phyloP scores from a whole-genome alignment of 2,329 filamentous ascomycete species.

The Hansfordia pulvinata region DNA sequence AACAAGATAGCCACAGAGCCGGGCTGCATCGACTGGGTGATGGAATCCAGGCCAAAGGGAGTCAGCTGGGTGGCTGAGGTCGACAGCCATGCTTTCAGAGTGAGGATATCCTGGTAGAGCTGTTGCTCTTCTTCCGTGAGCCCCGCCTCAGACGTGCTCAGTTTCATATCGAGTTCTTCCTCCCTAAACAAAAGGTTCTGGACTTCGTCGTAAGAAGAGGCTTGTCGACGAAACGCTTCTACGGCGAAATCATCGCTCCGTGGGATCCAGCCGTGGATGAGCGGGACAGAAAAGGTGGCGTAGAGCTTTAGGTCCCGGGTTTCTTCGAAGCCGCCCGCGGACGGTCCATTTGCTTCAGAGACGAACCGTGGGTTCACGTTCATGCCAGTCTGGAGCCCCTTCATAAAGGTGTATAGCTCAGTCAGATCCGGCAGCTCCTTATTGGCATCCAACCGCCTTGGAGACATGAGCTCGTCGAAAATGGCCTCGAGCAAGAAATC shows the following conservation, averaged over 20 bases:
- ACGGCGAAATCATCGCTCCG: slow-evolving; percentile 51
- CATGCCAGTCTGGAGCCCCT: slow-evolving; percentile 88
- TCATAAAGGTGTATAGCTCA: slow-evolving; percentile 77
- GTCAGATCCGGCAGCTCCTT: slow-evolving; percentile 68
- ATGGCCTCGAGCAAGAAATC: slow-evolving; percentile 77
- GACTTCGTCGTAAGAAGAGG: slow-evolving; percentile 79
- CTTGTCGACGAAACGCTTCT: slow-evolving; percentile 57
- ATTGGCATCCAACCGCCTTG: slow-evolving; percentile 47
- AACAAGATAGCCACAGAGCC: slow-evolving; percentile 85
- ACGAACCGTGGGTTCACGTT: slow-evolving; percentile 92
- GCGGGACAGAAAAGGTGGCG: slow-evolving; percentile 71
- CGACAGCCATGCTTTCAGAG: slow-evolving; percentile 72
- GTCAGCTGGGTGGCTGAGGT: slow-evolving; percentile 81
- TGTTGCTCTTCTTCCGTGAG: slow-evolving; percentile 63
- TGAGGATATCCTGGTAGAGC: slow-evolving; percentile 68
- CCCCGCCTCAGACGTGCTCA: slow-evolving; percentile 40
- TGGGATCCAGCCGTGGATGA: slow-evolving; percentile 90
- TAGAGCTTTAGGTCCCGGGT: slow-evolving; percentile 87
- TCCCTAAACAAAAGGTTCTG: slow-evolving; percentile 81
- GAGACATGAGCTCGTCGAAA: slow-evolving; percentile 85
- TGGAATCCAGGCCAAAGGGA: slow-evolving; percentile 61
- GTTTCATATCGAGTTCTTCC: slow-evolving; percentile 74
- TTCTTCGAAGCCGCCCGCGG: slow-evolving; percentile 67
- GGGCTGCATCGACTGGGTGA: slow-evolving; percentile 55
- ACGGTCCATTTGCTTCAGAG: too few relatives aligned